Evolutionary conservation across 148 eudicot species (phyloP).

Genomic region (Salicornia ramosissima): DNA sequence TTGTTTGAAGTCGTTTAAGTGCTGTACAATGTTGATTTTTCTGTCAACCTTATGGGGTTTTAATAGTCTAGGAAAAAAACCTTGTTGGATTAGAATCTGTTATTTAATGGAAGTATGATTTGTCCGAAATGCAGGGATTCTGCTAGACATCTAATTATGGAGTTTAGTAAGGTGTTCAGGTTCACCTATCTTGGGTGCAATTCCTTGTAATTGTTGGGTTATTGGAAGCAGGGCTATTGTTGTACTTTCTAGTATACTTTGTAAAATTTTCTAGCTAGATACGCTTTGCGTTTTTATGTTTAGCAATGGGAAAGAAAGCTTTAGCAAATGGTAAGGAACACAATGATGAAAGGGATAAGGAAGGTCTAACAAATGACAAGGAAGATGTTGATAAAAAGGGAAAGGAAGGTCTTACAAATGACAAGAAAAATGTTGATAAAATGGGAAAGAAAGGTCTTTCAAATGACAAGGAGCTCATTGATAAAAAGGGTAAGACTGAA

Average conservation of each 20-base stretch:
- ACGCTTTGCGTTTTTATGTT: slow-evolving; percentile 9
- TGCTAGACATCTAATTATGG: neutral
- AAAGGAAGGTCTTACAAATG: slow-evolving; percentile 9
- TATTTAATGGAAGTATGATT: neutral
- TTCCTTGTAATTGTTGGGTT: neutral
- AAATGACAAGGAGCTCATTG: slow-evolving; percentile 16
- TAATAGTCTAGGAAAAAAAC: neutral
- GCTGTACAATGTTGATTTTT: neutral
- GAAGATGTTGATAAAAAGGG: slow-evolving; percentile 11
- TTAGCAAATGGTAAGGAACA: slow-evolving; percentile 12
- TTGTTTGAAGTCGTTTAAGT: neutral
- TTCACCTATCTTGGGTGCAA: neutral
- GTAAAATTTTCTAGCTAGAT: neutral
- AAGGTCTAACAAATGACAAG: slow-evolving; percentile 10
- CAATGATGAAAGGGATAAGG: slow-evolving; percentile 19
- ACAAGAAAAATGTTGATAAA: slow-evolving; percentile 14
- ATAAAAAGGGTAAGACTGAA: slow-evolving; percentile 16
- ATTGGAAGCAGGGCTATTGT: slow-evolving; percentile 3
- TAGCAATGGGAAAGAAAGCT: slow-evolving; percentile 36
- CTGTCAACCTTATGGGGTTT: neutral
- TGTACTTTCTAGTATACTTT: neutral
- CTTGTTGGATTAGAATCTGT: neutral
- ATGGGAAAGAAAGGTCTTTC: slow-evolving; percentile 3
- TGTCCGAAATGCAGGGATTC: neutral
- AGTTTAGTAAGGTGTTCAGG: neutral